Conservation (phyloP, 2,329 filamentous ascomycete species). For the Ophiostoma angusticollis region DNA sequence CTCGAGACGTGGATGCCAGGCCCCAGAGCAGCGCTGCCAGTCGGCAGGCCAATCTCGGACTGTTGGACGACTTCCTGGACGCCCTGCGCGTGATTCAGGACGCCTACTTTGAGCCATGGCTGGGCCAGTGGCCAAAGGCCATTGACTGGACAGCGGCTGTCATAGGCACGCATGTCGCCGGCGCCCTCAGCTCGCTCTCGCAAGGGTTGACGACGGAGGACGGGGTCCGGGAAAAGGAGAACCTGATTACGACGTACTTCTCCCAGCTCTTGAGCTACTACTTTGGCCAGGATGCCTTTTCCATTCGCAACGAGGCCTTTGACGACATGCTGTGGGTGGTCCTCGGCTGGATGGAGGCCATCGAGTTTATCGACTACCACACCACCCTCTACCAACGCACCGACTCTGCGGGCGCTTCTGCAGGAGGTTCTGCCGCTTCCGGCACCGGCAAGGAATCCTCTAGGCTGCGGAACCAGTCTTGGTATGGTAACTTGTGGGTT, state of each 20-base stretch:
- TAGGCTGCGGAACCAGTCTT: constrained; percentile 33
- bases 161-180: constrained; percentile 64
- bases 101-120: constrained; percentile 62
- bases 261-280: constrained; percentile 65
- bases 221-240: constrained; percentile 48
- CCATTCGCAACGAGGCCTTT: constrained; percentile 62
- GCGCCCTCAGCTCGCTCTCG: constrained; percentile 58
- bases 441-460: constrained; percentile 10
- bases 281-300: constrained; percentile 71
- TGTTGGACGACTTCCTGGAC: constrained; percentile 38
- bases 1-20: background rate
- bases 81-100: constrained; percentile 67
- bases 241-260: constrained; percentile 74
- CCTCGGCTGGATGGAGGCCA: constrained; percentile 74
- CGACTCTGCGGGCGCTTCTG: background rate
- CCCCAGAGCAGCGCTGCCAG: background rate
- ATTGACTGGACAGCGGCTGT: constrained; percentile 95
- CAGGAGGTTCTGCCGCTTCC: too few relatives aligned
- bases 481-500: constrained; percentile 67
- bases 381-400: constrained; percentile 44
- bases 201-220: constrained; percentile 30
- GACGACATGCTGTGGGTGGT: constrained; percentile 97
- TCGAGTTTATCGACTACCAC: constrained; percentile 65
- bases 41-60: background rate
- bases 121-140: constrained; percentile 69